Evolutionary conservation across 148 eudicot species (phyloP), one percentile per base, ranked within the genome.

Genomic region (Silene conica): DNA sequence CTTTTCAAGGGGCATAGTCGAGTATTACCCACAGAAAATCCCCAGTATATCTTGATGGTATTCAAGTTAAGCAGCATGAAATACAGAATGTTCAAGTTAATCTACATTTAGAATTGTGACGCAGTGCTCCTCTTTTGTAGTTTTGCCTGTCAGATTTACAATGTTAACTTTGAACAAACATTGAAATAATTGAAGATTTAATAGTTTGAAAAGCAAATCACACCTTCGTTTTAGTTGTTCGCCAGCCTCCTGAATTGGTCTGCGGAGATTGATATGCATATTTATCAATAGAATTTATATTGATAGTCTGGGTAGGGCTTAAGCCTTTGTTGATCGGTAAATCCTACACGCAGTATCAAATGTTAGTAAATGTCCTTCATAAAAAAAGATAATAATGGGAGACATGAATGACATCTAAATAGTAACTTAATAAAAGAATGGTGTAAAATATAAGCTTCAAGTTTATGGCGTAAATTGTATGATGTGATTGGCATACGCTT

Each of bases 221-320:
- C 63, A 91, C 96, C 97, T 86, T 86, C 80, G 90, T 56, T 84
- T 80, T 95, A 26, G 93, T 86, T 48, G 81, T 82, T 76, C 88
- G 85, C 98, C 98, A 95, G 76, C 96, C 96, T 69, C 85, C 88
- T 15, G 85, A 79, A 73, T 80, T 87, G 52, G 76, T 82, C 28
- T 63, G 68, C 60, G 68, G 80, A 57, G 92, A 78, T 55, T 45
- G 71, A 72, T 84, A 94, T 23, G 92, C 78, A 71, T 83, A 94
- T 77, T 82, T 85, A 60, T 77, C 87, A 68, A 94, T 80, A 46
- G 84, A 74, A 67, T 62, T 77, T 61, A 80, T 73, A 73, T 76
- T 83, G 67, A 67, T 50, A 54, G 62, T 71, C 28, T 61, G 73
- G 67, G 57, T 73, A 28, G 46, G 56, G 16, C 62, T 55, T 58